phyloP scores from a whole-genome alignment of 2,329 filamentous ascomycete genomes.

The Fusarium subtropicale region DNA sequence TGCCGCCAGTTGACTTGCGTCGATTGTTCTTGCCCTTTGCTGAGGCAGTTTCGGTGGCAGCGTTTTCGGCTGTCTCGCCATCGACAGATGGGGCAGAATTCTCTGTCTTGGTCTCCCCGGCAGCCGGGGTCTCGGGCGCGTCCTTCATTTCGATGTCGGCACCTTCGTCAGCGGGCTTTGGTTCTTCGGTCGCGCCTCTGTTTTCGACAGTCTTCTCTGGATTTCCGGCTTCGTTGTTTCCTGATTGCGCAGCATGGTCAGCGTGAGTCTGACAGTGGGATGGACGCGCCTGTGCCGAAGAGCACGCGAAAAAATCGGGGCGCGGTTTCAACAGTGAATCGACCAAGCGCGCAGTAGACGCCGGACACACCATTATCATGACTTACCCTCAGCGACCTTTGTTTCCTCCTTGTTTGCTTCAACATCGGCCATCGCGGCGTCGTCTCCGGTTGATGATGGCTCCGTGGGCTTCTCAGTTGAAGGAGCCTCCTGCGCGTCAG shows the following conservation, averaged over 20 bases:
- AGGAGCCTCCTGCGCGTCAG: conserved; percentile 49
- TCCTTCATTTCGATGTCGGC: conserved; percentile 67
- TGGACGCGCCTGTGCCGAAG: conserved; percentile 38
- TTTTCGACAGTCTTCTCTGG: conserved; percentile 49
- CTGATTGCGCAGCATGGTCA: conserved; percentile 46
- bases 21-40: conserved; percentile 61
- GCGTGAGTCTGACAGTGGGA: conserved; percentile 39
- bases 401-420: conserved; percentile 46
- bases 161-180: conserved; percentile 45
- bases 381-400: conserved; percentile 51
- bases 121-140: conserved; percentile 48
- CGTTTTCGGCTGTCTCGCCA: conserved; percentile 44
- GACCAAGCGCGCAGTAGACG: conserved; percentile 18
- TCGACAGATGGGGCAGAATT: conserved; percentile 43
- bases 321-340: conserved; percentile 19
- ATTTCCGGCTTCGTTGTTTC: conserved; percentile 46
- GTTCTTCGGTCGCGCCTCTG: conserved; percentile 45
- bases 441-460: conserved; percentile 39
- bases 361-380: conserved; percentile 3
- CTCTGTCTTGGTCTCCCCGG: conserved; percentile 49
- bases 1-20: conserved; percentile 79
- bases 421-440: conserved; percentile 41
- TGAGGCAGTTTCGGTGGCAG: conserved; percentile 47
- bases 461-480: conserved; percentile 42
- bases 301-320: conserved; percentile 28